phyloP scores from a whole-genome alignment of 2,329 filamentous ascomycete species.

The Cadophora luteo-olivacea region DNA sequence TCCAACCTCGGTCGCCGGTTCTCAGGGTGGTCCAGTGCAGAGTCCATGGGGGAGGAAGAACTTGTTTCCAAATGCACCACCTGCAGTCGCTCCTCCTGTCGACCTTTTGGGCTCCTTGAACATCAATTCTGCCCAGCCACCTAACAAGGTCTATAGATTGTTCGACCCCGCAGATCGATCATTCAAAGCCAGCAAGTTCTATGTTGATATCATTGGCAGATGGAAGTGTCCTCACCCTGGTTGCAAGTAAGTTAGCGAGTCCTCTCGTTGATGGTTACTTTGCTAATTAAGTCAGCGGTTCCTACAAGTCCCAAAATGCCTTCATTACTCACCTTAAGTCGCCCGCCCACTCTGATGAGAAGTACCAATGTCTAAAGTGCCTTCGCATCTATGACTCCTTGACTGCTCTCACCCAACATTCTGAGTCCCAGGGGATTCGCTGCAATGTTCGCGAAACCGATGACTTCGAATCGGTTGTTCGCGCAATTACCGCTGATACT shows the following conservation, averaged over 20 bases:
- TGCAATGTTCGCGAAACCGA: conserved; percentile 53
- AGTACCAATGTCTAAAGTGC: conserved; percentile 55
- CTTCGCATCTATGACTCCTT: conserved; percentile 49
- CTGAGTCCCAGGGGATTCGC: conserved; percentile 51
- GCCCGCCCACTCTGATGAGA: conserved; percentile 47
- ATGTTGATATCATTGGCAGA: conserved; percentile 30
- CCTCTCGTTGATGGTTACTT: not conserved
- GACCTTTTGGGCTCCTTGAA: not conserved
- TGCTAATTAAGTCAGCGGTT: conserved; percentile 10
- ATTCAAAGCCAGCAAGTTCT: conserved; percentile 35
- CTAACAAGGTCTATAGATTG: conserved; percentile 4
- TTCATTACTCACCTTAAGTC: conserved; percentile 53
- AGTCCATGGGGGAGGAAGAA: conserved; percentile 12
- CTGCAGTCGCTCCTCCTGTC: conserved; percentile 18
- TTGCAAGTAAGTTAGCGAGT: conserved; percentile 40
- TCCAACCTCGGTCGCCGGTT: no score
- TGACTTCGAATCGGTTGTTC: conserved; percentile 48
- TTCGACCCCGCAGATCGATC: conserved; percentile 34
- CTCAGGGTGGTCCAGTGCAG: not conserved
- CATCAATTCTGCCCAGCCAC: conserved; percentile 2
- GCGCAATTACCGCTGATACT: conserved; percentile 49
- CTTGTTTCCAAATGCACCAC: conserved; percentile 20
- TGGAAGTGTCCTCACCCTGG: conserved; percentile 40
- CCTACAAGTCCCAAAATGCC: conserved; percentile 3
- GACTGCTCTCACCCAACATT: conserved; percentile 55